Evolutionary conservation across 352 stramenopile species (phyloP).

Genomic region (Globisporangium cederbergense): DNA sequence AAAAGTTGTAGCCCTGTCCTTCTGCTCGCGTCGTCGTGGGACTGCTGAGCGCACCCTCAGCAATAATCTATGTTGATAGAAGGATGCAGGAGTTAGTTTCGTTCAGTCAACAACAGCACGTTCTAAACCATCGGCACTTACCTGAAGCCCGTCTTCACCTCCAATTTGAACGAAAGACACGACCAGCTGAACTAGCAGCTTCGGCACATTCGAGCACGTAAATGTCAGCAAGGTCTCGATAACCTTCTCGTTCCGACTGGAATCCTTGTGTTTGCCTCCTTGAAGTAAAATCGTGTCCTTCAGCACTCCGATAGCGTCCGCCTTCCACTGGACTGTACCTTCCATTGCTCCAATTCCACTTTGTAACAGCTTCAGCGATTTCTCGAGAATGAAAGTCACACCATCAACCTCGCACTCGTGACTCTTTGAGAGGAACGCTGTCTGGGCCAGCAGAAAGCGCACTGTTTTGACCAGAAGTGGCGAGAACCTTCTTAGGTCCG

Average conservation of each 20-base stretch:
- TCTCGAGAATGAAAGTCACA: conserved; percentile 29
- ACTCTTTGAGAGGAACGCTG: conserved; percentile 27
- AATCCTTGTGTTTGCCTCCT: conserved; percentile 16
- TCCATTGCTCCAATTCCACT: background rate
- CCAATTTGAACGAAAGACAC: conserved; percentile 33
- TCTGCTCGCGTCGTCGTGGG: conserved; percentile 11
- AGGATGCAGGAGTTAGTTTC: conserved; percentile 6
- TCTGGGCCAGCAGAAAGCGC: conserved; percentile 41
- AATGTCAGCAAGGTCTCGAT: conserved; percentile 34
- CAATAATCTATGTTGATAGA: conserved; percentile 19
- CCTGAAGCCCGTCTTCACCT: conserved; percentile 39
- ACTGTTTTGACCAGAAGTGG: conserved; percentile 26
- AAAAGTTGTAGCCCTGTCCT: conserved; percentile 32
- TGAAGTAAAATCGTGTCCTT: conserved; percentile 21
- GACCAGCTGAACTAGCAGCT: conserved; percentile 29
- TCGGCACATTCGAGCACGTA: conserved; percentile 21
- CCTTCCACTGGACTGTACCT: background rate
- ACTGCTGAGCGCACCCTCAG: conserved; percentile 21
- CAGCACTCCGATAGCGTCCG: conserved; percentile 23
- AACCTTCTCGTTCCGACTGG: conserved; percentile 14
- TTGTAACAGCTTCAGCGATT: conserved; percentile 15
- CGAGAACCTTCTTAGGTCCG: conserved; percentile 24
- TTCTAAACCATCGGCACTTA: conserved; percentile 11
- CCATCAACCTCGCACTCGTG: conserved; percentile 33
- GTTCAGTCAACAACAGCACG: background rate